Evolutionary conservation across 805 yeast species (phyloP).

Genomic region (Spathaspora boniae): DNA sequence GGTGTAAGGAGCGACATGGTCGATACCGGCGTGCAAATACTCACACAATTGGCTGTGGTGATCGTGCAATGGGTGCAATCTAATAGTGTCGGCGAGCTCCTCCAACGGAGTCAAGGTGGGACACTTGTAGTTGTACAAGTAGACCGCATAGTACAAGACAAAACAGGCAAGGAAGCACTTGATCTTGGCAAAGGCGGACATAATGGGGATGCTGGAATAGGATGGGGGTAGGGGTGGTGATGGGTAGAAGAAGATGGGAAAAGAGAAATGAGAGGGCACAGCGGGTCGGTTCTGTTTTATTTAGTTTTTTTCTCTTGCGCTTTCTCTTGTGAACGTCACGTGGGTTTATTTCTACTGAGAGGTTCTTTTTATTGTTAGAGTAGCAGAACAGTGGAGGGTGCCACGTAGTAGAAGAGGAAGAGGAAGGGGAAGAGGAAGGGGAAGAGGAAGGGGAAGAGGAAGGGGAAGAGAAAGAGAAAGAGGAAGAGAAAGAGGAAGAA

Average conservation of each 20-base stretch:
- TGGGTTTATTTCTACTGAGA: neutral
- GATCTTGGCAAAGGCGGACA: slow-evolving; percentile 10
- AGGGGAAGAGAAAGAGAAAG: no score
- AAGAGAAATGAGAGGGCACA: slow-evolving; percentile 1
- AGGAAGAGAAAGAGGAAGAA: no score
- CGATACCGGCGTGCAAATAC: slow-evolving; percentile 26
- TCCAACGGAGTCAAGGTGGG: slow-evolving; percentile 18
- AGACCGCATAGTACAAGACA: slow-evolving; percentile 27
- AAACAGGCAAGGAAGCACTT: slow-evolving; percentile 10
- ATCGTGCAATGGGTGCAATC: slow-evolving; percentile 37
- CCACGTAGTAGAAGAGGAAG: no score
- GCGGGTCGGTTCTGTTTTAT: neutral
- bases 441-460: no score
- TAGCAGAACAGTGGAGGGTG: no score
- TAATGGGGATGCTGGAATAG: slow-evolving; percentile 1
- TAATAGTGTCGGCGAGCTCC: slow-evolving; percentile 28
- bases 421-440: no score
- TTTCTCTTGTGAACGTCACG: neutral
- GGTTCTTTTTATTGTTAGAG: neutral
- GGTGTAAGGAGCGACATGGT: slow-evolving; percentile 28
- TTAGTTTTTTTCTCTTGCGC: neutral
- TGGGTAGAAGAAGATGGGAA: neutral
- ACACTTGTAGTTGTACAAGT: slow-evolving; percentile 41
- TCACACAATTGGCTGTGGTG: slow-evolving; percentile 35
- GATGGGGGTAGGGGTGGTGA: neutral